Evolutionary conservation across 441 rosid genomes (phyloP), one percentile per base, ranked within the genome.

Genomic region (Aleurites moluccanus): DNA sequence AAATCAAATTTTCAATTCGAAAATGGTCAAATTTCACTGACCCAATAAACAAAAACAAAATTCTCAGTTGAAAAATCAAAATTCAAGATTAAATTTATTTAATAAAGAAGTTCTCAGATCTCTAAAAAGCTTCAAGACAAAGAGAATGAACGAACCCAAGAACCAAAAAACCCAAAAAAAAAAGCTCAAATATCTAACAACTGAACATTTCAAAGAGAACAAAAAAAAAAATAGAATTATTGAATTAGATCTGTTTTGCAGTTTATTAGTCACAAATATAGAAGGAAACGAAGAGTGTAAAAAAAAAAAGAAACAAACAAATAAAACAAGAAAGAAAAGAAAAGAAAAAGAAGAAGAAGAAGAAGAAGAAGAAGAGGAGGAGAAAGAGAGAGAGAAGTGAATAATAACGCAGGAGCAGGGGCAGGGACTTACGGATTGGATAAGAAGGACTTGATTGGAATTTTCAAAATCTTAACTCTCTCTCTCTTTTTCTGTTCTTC

Each of bases 391-490:
- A 50, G 25, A 20, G 77, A 47, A 47, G 67, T 10, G 38, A 75
- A 77, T 65, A 71, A 83, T 52, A 79, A 76, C 60, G 44, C 52
- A 69, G 72, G 76, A 69, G 74, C 45, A 67, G 72, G 76, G 69
- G 75, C 23, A 71, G 67, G 80, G 74, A 87, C 92, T 88, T 88
- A 89, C 93, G 75, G 90, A 88, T 84, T 82, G 86, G 89, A 86
- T 80, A 80, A 79, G 84, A 77, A 64, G 80, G 78, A 52, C 60
- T 59, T 80, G 83, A 79, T 47, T 72, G 73, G 85, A 62, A 74
- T 62, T 78, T 79, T 67, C 3, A 59, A 77, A 63, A 73, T 64
- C 53, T 38, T 76, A 70, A 62, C 59, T 9, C 60, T n/a, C 59
- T 73, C 52, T 61, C 74, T 20, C 74, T 40, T 77, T 67, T 78